Percentiles rank a stretch among this genome's conserved stretches.
Evolutionary conservation across 805 yeast species (phyloP).

Genomic region (Saccharomycopsis sp.): DNA sequence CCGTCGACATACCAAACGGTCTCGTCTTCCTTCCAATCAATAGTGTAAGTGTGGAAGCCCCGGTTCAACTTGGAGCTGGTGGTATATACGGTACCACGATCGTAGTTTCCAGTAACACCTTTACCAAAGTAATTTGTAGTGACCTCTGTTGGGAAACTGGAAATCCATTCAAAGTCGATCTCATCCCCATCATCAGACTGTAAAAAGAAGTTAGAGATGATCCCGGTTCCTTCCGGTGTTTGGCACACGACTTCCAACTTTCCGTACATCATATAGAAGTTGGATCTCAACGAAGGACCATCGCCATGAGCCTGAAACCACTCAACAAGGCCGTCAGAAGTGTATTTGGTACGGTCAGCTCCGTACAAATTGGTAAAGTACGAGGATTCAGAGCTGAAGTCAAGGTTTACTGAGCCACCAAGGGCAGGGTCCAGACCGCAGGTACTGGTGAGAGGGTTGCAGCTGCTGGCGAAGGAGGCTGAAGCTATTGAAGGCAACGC

Average conservation of each 20-base stretch:
- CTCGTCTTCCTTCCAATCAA: conserved; percentile 72
- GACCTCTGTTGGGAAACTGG: conserved; percentile 66
- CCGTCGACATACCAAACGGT: conserved; percentile 75
- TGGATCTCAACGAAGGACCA: conserved; percentile 56
- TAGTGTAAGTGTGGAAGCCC: conserved; percentile 66
- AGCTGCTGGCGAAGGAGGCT: conserved; percentile 16
- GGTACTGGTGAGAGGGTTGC: conserved; percentile 17
- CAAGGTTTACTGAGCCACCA: conserved; percentile 39
- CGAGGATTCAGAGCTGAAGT: conserved; percentile 37
- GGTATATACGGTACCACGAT: conserved; percentile 57
- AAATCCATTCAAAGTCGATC: conserved; percentile 83
- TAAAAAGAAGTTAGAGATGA: conserved; percentile 59
- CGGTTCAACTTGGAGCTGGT: conserved; percentile 39
- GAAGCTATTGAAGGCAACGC: not conserved
- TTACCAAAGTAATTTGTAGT: conserved; percentile 79
- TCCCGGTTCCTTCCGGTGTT: conserved; percentile 57
- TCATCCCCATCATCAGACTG: conserved; percentile 83
- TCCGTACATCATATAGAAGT: conserved; percentile 70
- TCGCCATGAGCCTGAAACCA: conserved; percentile 45
- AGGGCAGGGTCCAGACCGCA: conserved; percentile 44
- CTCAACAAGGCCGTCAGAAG: conserved; percentile 43
- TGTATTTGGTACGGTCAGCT: conserved; percentile 32
- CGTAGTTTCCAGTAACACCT: conserved; percentile 71
- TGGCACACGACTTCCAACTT: conserved; percentile 51
- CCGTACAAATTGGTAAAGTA: conserved; percentile 26